phyloP scores from a whole-genome alignment of 495 filamentous ascomycete species.

The Talaromyces stipitatus region DNA sequence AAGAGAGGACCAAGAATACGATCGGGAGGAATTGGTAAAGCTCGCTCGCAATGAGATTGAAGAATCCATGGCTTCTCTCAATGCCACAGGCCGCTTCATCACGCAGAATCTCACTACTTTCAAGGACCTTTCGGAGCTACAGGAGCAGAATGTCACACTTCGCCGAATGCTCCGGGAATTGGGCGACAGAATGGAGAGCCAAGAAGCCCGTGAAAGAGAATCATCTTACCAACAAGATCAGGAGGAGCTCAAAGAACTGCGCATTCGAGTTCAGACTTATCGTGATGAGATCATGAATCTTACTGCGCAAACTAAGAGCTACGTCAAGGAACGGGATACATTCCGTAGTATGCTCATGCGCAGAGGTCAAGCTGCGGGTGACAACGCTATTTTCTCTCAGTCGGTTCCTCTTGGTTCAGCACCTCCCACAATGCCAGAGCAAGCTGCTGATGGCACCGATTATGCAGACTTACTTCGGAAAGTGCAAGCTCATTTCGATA shows the following conservation, averaged over 20 bases:
- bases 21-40: conserved; percentile 61
- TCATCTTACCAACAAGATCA: conserved; percentile 62
- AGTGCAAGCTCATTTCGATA: conserved; percentile 82
- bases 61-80: conserved; percentile 52
- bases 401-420: conserved; percentile 44
- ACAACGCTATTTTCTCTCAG: conserved; percentile 59
- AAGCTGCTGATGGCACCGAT: conserved; percentile 44
- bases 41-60: conserved; percentile 58
- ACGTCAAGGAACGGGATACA: conserved; percentile 92
- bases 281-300: conserved; percentile 72
- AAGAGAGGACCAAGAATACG: conserved; percentile 70
- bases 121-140: conserved; percentile 74
- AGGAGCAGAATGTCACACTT: conserved; percentile 80
- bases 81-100: conserved; percentile 79
- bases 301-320: conserved; percentile 75
- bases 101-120: conserved; percentile 74
- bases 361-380: conserved; percentile 54
- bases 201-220: conserved; percentile 67
- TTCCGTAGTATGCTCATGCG: conserved; percentile 87
- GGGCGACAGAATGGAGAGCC: conserved; percentile 82
- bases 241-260: conserved; percentile 62
- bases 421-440: conserved; percentile 32
- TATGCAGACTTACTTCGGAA: conserved; percentile 69
- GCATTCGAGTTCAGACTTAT: conserved; percentile 51
- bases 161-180: conserved; percentile 74